These are phyloP conservation scores for Sugiyamaella lignohabitans DNA, from an alignment of 805 yeast species.

Conservation along the genomic window DNA sequence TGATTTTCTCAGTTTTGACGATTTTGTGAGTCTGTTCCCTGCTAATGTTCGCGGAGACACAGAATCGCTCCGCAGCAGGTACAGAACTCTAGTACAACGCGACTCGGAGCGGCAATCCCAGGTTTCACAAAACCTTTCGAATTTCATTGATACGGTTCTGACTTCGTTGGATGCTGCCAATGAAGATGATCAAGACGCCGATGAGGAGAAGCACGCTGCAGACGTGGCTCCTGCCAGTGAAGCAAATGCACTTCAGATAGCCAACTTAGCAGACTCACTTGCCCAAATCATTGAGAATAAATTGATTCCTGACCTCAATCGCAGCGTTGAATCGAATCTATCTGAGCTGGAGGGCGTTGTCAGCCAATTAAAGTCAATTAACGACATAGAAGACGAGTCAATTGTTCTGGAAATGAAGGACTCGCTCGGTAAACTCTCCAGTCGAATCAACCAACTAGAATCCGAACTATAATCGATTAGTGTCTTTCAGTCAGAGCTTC, in stretches of 20 bases:
- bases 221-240: neutral
- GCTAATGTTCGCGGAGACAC: neutral
- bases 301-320: too few species aligned
- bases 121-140: constrained; percentile 1
- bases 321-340: too few species aligned
- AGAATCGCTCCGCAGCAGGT: neutral
- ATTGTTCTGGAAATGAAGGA: too few species aligned
- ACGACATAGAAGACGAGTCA: too few species aligned
- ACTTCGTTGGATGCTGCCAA: too few species aligned
- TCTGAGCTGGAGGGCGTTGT: too few species aligned
- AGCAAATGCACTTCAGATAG: neutral
- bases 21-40: constrained; percentile 8
- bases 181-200: neutral
- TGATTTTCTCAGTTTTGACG: constrained; percentile 5
- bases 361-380: too few species aligned
- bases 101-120: constrained; percentile 3
- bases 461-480: too few species aligned
- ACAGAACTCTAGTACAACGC: neutral
- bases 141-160: constrained; percentile 2
- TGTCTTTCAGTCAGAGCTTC: too few species aligned
- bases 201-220: neutral
- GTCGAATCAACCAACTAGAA: too few species aligned
- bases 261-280: neutral
- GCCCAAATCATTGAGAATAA: neutral
- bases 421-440: too few species aligned